Base-by-base conservation (phyloP, 345 rosid species). In the Litchi chinensis region DNA sequence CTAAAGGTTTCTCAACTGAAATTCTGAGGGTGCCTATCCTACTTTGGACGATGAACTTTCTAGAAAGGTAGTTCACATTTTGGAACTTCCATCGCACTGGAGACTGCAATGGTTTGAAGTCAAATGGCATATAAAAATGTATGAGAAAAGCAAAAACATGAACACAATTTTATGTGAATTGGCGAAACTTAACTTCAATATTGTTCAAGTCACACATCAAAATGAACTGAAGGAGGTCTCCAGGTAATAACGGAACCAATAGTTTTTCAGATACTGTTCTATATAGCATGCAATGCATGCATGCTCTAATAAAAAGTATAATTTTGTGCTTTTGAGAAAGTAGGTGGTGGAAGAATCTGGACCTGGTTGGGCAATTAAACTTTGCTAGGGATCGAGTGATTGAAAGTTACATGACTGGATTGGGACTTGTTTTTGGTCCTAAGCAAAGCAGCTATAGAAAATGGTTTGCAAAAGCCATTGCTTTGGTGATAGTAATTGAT, bases 261-360 rank as follows among this genome's bases (percentile, higher is more conserved):
- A 32, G 37, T 32, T 32, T 32, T 32, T 32, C 37, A 32, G 37
- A 32, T 32, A 32, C 37, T 32, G 37, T 32, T 32, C 3, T 32
- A 32, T 32, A 2, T 32, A 32, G 37, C 37, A 32, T 32, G 37
- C 28, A n/a, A 9, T 28, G 44, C 44, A 41, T 28, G 26, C 26
- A 32, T 65, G 32, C 44, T 44, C 18, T 26, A 41, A 41, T 68
- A 41, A 41, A 41, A 41, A 41, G 6, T 41, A 41, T 52, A 15
- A 52, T 15, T 52, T 52, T 4, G 56, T 52, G 56, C 18, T 52
- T 0, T 11, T 18, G 59, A 48, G 48, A 44, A 15, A 50, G 54
- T 59, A 86, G 93, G 78, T 90, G 93, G 93, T 88, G 90, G 93
- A 79, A 71, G 70, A 83, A 83, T 73, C 72, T 86, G 48, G 84